Conservation (phyloP, 2,329 filamentous ascomycete genomes). For the Immersiporthe knoxdaviesiana region DNA sequence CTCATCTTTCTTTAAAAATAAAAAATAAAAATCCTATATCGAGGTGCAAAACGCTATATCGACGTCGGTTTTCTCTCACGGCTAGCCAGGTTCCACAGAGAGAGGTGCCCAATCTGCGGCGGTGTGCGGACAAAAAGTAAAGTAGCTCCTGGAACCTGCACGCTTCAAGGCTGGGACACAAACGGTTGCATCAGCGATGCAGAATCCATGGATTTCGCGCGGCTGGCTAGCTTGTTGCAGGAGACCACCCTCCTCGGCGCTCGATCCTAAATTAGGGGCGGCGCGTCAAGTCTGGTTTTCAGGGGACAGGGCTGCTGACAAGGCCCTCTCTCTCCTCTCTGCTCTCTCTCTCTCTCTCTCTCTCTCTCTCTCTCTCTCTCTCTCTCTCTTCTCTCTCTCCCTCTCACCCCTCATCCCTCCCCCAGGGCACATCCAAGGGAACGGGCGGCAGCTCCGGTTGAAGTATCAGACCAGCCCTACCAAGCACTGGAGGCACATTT, state of each 20-base stretch:
- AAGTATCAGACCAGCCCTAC: slow-evolving; percentile 4
- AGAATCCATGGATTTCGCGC: background rate
- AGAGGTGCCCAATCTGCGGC: background rate
- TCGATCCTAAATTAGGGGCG: too few species aligned
- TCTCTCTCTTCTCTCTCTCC: too few species aligned
- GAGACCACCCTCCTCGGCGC: slow-evolving; percentile 2
- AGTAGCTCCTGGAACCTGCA: slow-evolving; percentile 13
- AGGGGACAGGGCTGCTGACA: background rate
- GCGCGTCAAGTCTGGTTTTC: background rate
- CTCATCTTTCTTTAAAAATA: background rate
- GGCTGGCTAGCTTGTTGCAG: slow-evolving; percentile 10
- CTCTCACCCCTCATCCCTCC: too few species aligned
- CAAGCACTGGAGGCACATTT: too few species aligned
- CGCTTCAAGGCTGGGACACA: slow-evolving; percentile 5
- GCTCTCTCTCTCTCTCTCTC: too few species aligned
- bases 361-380: too few species aligned
- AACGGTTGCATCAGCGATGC: slow-evolving; percentile 9
- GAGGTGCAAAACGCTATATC: slow-evolving; percentile 4
- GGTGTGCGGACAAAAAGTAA: background rate
- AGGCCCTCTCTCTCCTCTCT: too few species aligned
- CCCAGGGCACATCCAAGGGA: too few species aligned
- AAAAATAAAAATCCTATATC: too few species aligned
- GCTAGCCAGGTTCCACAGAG: background rate
- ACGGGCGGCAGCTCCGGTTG: slow-evolving; percentile 6
- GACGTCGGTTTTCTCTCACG: background rate